phyloP scores from a whole-genome alignment of 2,329 filamentous ascomycete species.

The Anisogramma anomala region DNA sequence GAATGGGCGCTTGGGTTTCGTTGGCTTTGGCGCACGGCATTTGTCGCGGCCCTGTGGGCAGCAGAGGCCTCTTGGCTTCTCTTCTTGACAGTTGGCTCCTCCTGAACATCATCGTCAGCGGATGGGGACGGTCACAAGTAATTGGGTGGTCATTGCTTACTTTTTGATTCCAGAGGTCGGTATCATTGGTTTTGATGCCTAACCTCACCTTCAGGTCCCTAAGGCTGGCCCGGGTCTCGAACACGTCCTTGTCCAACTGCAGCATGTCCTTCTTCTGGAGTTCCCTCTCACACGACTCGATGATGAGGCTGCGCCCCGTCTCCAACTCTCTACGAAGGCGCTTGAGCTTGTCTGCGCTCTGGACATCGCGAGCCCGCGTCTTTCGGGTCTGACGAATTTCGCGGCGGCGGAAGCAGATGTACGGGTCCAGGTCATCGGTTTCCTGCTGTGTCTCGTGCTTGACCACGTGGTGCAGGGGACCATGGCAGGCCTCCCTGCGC shows the following conservation, averaged over 20 bases:
- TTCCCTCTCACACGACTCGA: slow-evolving; percentile 70
- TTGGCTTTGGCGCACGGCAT: slow-evolving; percentile 29
- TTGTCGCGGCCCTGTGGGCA: slow-evolving; percentile 32
- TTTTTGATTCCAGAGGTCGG: slow-evolving; percentile 90
- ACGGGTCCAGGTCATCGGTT: slow-evolving; percentile 90
- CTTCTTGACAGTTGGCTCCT: slow-evolving; percentile 1
- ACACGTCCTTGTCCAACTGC: slow-evolving; percentile 62
- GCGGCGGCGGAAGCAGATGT: slow-evolving; percentile 92
- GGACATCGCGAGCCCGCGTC: slow-evolving; percentile 84
- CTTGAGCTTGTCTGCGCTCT: slow-evolving; percentile 89
- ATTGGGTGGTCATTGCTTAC: slow-evolving; percentile 34
- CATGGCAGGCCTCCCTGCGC: slow-evolving; percentile 57
- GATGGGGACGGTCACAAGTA: neutral
- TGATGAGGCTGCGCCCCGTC: slow-evolving; percentile 69
- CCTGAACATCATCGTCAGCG: slow-evolving; percentile 8
- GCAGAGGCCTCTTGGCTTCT: slow-evolving; percentile 41
- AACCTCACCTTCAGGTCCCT: slow-evolving; percentile 83
- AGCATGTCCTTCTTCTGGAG: slow-evolving; percentile 66
- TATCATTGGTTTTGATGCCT: slow-evolving; percentile 83
- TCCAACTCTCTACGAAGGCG: slow-evolving; percentile 84
- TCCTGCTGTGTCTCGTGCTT: slow-evolving; percentile 94
- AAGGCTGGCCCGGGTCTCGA: slow-evolving; percentile 68
- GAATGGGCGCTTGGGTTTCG: slow-evolving; percentile 40
- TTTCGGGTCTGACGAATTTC: slow-evolving; percentile 92
- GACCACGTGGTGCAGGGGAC: slow-evolving; percentile 61